These are phyloP conservation scores for Naganishia sp. DNA, from an alignment of 1,284 basidiomycete genomes.

Conservation along the genomic window DNA sequence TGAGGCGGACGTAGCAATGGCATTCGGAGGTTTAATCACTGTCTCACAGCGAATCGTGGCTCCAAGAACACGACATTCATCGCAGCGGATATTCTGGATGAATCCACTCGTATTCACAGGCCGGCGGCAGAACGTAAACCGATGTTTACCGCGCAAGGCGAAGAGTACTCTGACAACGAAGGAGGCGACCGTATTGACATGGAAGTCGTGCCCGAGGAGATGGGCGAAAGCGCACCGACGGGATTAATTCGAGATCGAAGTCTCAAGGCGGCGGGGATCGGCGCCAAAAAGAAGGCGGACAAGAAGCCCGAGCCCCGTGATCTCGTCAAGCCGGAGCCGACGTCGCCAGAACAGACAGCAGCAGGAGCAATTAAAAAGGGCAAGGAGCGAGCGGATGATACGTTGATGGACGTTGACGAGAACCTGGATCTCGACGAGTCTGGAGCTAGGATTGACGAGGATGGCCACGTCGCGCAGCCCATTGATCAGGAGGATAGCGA, in stretches of 20 bases:
- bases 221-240: conserved; percentile 35
- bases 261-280: conserved; percentile 18
- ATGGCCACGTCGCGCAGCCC: conserved; percentile 66
- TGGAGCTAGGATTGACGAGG: conserved; percentile 49
- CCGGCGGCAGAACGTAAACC: conserved; percentile 31
- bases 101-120: conserved; percentile 10
- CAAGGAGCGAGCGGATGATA: conserved; percentile 41
- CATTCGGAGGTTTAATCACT: not conserved
- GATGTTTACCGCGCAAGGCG: conserved; percentile 33
- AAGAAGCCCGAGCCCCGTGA: conserved; percentile 44
- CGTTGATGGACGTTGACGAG: conserved; percentile 49
- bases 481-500: conserved; percentile 81
- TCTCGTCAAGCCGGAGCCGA: conserved; percentile 15
- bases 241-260: conserved; percentile 34
- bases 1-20: not conserved
- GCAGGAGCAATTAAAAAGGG: conserved; percentile 33
- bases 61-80: conserved; percentile 16
- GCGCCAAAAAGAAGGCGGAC: conserved; percentile 23
- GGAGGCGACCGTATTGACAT: conserved; percentile 32
- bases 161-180: conserved; percentile 34
- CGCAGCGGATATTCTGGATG: conserved; percentile 12
- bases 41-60: not conserved
- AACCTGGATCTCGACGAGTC: conserved; percentile 44
- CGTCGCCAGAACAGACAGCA: conserved; percentile 40
- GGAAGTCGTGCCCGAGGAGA: conserved; percentile 34